Evolutionary conservation across 441 rosid species (phyloP).

Genomic region (Metrosideros polymorpha): DNA sequence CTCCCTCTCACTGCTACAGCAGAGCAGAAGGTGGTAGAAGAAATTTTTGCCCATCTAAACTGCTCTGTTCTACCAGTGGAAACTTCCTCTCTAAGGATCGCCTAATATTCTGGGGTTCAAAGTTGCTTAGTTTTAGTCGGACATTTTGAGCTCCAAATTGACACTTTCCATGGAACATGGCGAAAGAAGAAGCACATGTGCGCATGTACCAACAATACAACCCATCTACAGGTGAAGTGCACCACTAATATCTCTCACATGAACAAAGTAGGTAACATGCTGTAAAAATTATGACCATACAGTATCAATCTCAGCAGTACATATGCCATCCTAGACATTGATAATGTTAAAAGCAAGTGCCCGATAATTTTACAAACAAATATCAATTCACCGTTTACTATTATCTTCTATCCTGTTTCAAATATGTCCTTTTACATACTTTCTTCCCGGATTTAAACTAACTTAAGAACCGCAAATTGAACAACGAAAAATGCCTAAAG

Average conservation of each 20-base stretch:
- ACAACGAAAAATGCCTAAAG: background rate
- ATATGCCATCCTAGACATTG: background rate
- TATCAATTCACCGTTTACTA: background rate
- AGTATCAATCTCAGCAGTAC: background rate
- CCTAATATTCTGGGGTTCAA: background rate
- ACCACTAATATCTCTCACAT: background rate
- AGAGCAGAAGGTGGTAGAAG: background rate
- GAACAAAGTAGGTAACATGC: background rate
- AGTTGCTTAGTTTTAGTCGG: background rate
- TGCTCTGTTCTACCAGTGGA: background rate
- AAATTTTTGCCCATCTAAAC: background rate
- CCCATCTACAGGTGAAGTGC: background rate
- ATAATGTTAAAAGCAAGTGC: background rate
- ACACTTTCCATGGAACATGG: background rate
- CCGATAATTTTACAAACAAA: background rate
- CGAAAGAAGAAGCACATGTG: background rate
- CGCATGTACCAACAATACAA: background rate
- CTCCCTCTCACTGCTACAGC: background rate
- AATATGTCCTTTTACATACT: background rate
- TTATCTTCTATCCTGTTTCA: background rate
- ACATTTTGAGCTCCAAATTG: background rate
- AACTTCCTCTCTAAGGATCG: background rate
- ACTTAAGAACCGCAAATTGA: background rate
- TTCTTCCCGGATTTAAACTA: background rate
- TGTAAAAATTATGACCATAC: background rate